Evolutionary conservation across 2,329 filamentous ascomycete species (phyloP), one percentile per base, ranked within the genome.

Genomic region (Oidium heveae): DNA sequence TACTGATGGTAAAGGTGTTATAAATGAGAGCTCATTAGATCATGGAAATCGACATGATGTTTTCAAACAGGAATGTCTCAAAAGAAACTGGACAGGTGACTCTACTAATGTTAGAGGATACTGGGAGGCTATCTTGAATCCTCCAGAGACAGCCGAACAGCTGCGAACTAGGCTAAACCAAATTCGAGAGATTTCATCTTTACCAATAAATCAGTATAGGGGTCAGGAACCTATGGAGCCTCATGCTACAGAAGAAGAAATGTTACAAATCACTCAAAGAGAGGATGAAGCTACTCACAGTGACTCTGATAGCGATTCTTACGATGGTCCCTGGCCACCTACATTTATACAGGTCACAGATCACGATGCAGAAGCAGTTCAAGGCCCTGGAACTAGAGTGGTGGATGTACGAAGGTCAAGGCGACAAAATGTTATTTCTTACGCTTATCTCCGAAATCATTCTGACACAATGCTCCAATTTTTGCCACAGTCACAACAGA

Each of bases 1-100:
- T 15, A 68, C 73, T 1, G 75, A 82, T 57, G 76, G 75, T 8
- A 72, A 73, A 47, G 72, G 74, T 1, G 74, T 78, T 4, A 70
- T 85, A 46, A 74, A 72, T 54, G 73, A 76, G 44, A 76, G 80
- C 60, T 70, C 71, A 33, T 71, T 73, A 10, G 82, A 85, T 61
- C 76, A 71, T 1, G 74, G 75, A 5, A 71, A 74, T 60, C 73
- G 79, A 56, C 72, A 79, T 57, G 73, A 77, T 24, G 74, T 84
- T 36, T 69, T 86, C 55, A 70, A 69, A 13, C 52, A 56, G 54
- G 55, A 59, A 20, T 54, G 57, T 10, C 56, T 54, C n/a, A 55
- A 78, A 1, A 44, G 63, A 59, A 54, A 61, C 56, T 57, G 53
- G 55, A 52, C 57, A 39, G 55, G 55, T 37, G 46, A 36, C 33